Evolutionary conservation across 176 grass and related monocot genomes (phyloP).

Genomic region (Phoenix roebelenii): DNA sequence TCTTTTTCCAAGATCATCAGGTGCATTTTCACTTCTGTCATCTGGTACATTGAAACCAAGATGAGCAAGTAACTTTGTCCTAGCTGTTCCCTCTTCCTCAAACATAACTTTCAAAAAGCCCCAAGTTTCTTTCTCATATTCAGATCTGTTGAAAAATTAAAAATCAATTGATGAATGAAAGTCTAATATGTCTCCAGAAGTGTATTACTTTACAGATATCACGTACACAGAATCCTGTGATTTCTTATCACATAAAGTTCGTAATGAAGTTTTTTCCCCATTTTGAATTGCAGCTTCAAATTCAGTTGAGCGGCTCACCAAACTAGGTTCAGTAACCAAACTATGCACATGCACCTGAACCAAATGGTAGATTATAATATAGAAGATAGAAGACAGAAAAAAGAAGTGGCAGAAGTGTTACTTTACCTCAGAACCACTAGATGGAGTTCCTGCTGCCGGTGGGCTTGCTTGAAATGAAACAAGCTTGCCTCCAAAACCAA

Average conservation of each 20-base stretch:
- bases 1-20: slow-evolving; percentile 54
- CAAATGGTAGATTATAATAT: slow-evolving; percentile 11
- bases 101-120: slow-evolving; percentile 90
- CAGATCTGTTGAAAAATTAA: slow-evolving; percentile 43
- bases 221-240: slow-evolving; percentile 71
- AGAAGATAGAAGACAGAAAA: slow-evolving; percentile 13
- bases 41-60: slow-evolving; percentile 76
- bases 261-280: slow-evolving; percentile 74
- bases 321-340: slow-evolving; percentile 83
- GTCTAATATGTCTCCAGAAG: slow-evolving; percentile 5
- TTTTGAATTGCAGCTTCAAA: slow-evolving; percentile 84
- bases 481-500: slow-evolving; percentile 97
- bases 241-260: slow-evolving; percentile 77
- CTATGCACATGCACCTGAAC: slow-evolving; percentile 78
- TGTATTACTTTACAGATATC: slow-evolving; percentile 1
- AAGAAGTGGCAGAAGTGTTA: slow-evolving; percentile 1
- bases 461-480: slow-evolving; percentile 56
- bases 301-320: slow-evolving; percentile 88
- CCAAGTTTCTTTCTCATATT: slow-evolving; percentile 93
- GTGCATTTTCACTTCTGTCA: slow-evolving; percentile 25
- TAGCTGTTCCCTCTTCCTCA: slow-evolving; percentile 74
- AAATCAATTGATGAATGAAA: slow-evolving; percentile 8
- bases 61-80: slow-evolving; percentile 81
- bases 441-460: slow-evolving; percentile 34
- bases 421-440: slow-evolving; percentile 61